phyloP scores from a whole-genome alignment of 2,329 filamentous ascomycete genomes.

The Phialophora expanda region DNA sequence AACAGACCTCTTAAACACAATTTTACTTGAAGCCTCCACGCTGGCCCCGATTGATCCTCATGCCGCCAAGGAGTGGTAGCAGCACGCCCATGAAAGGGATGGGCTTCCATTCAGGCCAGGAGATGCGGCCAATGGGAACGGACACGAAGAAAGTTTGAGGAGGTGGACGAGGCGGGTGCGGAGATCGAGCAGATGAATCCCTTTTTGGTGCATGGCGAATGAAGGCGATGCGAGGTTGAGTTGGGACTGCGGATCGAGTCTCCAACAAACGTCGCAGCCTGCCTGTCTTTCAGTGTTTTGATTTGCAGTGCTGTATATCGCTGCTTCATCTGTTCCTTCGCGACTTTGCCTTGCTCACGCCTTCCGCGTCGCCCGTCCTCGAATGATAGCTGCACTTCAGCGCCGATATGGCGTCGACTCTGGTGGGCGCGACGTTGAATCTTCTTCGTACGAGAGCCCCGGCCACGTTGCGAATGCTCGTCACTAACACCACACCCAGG shows the following conservation, averaged over 20 bases:
- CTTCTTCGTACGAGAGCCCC: conserved; percentile 29
- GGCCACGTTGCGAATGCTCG: background rate
- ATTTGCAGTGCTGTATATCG: background rate
- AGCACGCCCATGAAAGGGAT: too few relatives aligned
- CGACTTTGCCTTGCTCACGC: background rate
- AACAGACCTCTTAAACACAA: too few relatives aligned
- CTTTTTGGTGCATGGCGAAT: background rate
- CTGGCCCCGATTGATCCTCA: too few relatives aligned
- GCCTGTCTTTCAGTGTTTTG: background rate
- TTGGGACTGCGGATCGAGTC: background rate
- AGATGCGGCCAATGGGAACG: too few relatives aligned
- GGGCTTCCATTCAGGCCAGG: too few relatives aligned
- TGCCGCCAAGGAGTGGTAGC: too few relatives aligned
- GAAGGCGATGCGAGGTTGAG: background rate
- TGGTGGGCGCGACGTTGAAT: conserved; percentile 35
- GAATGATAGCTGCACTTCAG: conserved; percentile 28
- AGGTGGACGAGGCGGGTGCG: background rate
- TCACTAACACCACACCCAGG: conserved; percentile 26
- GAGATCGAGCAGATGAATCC: background rate
- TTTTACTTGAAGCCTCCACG: too few relatives aligned
- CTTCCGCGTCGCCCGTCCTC: conserved; percentile 4
- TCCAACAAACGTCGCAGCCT: conserved; percentile 7
- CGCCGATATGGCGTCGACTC: conserved; percentile 35
- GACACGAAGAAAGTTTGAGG: background rate
- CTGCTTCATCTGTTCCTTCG: background rate